Conservation (phyloP, 73 alveolate genomes). For the Blepharisma stoltei region DNA sequence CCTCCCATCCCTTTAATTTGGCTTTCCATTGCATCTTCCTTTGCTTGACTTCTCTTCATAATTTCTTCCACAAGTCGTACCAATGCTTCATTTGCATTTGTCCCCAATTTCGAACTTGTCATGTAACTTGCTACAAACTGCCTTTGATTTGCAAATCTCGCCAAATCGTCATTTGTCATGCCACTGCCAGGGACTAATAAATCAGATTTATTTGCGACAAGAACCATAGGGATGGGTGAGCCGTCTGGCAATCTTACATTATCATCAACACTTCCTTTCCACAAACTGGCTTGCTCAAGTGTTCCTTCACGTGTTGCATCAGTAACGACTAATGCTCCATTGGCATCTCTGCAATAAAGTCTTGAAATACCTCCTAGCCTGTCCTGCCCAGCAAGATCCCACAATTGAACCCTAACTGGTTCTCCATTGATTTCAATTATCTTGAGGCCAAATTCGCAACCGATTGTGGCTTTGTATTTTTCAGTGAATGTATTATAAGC, state of each 20-base stretch:
- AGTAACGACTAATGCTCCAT: constrained; percentile 64
- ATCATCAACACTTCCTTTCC: constrained; percentile 48
- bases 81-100: no score
- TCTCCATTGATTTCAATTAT: constrained; percentile 43
- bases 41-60: no score
- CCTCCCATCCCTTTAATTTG: no score
- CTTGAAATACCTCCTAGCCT: constrained; percentile 58
- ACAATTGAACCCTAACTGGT: constrained; percentile 52
- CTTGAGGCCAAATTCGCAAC: constrained; percentile 61
- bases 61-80: no score
- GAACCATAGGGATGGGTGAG: constrained; percentile 40
- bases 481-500: constrained; percentile 49
- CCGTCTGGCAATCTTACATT: constrained; percentile 15
- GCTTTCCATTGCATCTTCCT: no score
- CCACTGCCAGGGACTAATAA: neutral
- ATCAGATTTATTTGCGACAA: constrained; percentile 46
- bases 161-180: no score
- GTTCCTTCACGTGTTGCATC: constrained; percentile 41
- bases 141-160: no score
- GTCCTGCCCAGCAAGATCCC: constrained; percentile 85
- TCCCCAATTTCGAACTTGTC: no score
- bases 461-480: constrained; percentile 55
- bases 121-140: no score
- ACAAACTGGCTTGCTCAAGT: constrained; percentile 34
- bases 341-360: constrained; percentile 69